A percentile compares a stretch with the other conserved stretches of the same genome.
Evolutionary conservation across 805 yeast genomes (phyloP).

Genomic region (Zygotorulaspora danielsina): DNA sequence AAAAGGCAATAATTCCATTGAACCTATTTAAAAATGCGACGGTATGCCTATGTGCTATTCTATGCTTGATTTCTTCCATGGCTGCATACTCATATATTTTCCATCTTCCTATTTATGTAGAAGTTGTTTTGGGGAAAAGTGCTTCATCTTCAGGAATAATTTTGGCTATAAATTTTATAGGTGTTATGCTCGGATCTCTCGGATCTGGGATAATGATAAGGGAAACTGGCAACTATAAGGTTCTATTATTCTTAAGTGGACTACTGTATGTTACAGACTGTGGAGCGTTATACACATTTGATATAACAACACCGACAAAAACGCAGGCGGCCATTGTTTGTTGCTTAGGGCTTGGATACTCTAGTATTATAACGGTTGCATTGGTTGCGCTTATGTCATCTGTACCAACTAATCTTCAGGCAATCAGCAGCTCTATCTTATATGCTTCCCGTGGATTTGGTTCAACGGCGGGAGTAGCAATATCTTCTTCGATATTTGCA

Average conservation of each 20-base stretch:
- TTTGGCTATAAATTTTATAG: slow-evolving; percentile 10
- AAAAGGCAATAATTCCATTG: slow-evolving; percentile 10
- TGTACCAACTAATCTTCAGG: slow-evolving; percentile 8
- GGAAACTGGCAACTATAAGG: slow-evolving; percentile 6
- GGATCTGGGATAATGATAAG: slow-evolving; percentile 9
- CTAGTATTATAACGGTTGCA: slow-evolving; percentile 7
- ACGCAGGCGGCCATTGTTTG: slow-evolving; percentile 6
- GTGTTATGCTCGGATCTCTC: slow-evolving; percentile 10
- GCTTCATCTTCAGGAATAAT: slow-evolving; percentile 9
- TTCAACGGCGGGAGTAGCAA: slow-evolving; percentile 33
- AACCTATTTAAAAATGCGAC: slow-evolving; percentile 6
- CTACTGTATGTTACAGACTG: slow-evolving; percentile 6
- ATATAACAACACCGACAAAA: slow-evolving; percentile 1
- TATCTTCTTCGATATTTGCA: slow-evolving; percentile 12
- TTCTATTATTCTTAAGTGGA: slow-evolving; percentile 3
- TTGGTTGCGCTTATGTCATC: slow-evolving; percentile 12
- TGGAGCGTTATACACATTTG: slow-evolving; percentile 3
- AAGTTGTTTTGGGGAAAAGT: slow-evolving; percentile 9
- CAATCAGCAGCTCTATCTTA: slow-evolving; percentile 11
- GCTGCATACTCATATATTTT: slow-evolving; percentile 12
- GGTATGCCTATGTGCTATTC: slow-evolving; percentile 5
- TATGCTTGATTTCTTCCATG: slow-evolving; percentile 10
- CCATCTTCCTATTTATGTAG: slow-evolving; percentile 9
- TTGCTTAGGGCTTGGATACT: slow-evolving; percentile 8
- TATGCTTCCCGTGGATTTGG: slow-evolving; percentile 11